These are phyloP conservation scores for Logfia minima DNA, from an alignment of 129 eudicot species.

Conservation along the genomic window DNA sequence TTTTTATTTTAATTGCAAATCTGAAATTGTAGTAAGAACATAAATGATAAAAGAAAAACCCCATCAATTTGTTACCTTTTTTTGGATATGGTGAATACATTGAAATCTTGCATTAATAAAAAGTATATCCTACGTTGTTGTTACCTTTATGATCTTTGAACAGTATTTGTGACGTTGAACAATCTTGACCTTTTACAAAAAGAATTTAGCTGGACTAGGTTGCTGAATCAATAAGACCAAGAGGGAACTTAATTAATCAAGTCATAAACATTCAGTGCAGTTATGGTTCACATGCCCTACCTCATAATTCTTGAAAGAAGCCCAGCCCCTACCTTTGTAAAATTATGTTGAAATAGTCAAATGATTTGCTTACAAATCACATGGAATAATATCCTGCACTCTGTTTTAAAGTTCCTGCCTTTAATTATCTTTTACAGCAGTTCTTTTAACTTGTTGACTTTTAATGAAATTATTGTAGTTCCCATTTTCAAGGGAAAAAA, in stretches of 20 bases:
- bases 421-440: background rate
- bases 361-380: background rate
- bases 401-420: slow-evolving; percentile 15
- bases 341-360: background rate
- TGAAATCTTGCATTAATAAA: slow-evolving; percentile 33
- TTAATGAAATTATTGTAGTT: background rate
- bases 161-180: slow-evolving; percentile 31
- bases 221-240: slow-evolving; percentile 21
- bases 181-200: slow-evolving; percentile 32
- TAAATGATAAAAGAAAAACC: background rate
- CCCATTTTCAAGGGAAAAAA: background rate
- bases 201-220: slow-evolving; percentile 26
- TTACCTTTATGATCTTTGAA: slow-evolving; percentile 21
- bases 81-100: background rate
- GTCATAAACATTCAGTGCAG: slow-evolving; percentile 27
- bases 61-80: background rate
- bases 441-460: background rate
- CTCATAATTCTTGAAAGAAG: slow-evolving; percentile 27
- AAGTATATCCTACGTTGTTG: slow-evolving; percentile 23
- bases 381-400: slow-evolving; percentile 10
- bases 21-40: background rate
- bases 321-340: slow-evolving; percentile 13
- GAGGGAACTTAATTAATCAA: slow-evolving; percentile 20
- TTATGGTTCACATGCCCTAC: slow-evolving; percentile 37
- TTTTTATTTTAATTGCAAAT: background rate